A percentile compares a stretch with the other conserved stretches of the same genome.
Conservation (phyloP, 768 basidiomycete genomes). For the Crassisporium funariophilum region DNA sequence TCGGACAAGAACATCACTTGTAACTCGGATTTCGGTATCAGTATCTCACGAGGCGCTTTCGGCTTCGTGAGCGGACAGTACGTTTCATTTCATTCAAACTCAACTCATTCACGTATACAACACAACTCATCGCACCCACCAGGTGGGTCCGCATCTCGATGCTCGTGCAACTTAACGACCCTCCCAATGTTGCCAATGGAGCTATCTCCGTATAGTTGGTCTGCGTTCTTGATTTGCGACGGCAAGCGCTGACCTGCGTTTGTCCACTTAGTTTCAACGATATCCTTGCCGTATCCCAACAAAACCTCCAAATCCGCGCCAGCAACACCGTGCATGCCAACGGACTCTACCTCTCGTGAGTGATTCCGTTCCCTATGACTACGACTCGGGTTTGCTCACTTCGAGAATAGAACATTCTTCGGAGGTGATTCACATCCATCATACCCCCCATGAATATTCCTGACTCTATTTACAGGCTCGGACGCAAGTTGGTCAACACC, state of each 20-base stretch:
- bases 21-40: constrained; percentile 78
- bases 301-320: constrained; percentile 65
- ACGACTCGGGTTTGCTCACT: not conserved
- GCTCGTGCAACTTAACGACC: constrained; percentile 77
- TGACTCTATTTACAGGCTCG: constrained; percentile 41
- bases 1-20: constrained; percentile 56
- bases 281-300: constrained; percentile 57
- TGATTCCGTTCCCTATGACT: constrained; percentile 8
- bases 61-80: constrained; percentile 63
- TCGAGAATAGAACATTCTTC: constrained; percentile 71
- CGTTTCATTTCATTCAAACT: constrained; percentile 29
- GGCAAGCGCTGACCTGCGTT: not conserved
- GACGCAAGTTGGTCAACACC: constrained; percentile 76
- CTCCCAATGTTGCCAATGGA: constrained; percentile 71
- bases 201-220: constrained; percentile 69
- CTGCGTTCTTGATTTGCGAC: constrained; percentile 1
- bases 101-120: not conserved
- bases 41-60: constrained; percentile 68
- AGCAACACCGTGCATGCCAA: constrained; percentile 53
- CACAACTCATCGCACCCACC: constrained; percentile 3
- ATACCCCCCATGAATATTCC: constrained; percentile 1
- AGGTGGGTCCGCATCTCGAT: constrained; percentile 77
- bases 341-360: constrained; percentile 81
- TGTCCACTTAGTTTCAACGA: constrained; percentile 63
- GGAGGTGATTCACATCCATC: constrained; percentile 50